Evolutionary conservation across 441 rosid genomes (phyloP).

Genomic region (Capsella rubella): DNA sequence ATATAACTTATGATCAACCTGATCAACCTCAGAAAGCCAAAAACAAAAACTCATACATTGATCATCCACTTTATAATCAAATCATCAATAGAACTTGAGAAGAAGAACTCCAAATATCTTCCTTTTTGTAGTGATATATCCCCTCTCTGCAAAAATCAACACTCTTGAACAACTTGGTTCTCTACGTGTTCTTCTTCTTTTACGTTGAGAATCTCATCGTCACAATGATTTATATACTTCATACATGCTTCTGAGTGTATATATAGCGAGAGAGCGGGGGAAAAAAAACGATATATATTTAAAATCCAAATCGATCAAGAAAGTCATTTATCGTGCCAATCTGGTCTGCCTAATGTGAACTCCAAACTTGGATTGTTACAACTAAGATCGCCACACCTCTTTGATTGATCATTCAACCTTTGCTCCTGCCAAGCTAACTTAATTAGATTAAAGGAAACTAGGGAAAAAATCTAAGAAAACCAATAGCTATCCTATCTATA

Average conservation of each 20-base stretch:
- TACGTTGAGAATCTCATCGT: conserved; percentile 21
- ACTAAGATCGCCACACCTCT: conserved; percentile 51
- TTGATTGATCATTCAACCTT: conserved; percentile 33
- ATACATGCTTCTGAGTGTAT: conserved; percentile 20
- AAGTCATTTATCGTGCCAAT: conserved; percentile 65
- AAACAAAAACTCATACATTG: conserved; percentile 37
- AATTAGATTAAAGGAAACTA: neutral
- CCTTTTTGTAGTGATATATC: neutral
- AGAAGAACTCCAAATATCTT: conserved; percentile 40
- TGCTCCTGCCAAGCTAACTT: conserved; percentile 31
- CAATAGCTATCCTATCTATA: neutral
- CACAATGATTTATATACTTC: conserved; percentile 31
- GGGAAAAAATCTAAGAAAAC: neutral
- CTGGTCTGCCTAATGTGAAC: conserved; percentile 83
- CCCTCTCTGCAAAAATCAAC: conserved; percentile 33
- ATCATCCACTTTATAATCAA: conserved; percentile 32
- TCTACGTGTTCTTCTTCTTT: conserved; percentile 29
- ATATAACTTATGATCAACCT: conserved; percentile 27
- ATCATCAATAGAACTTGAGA: conserved; percentile 35
- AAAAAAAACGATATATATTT: neutral
- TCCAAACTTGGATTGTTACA: conserved; percentile 74
- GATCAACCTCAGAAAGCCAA: conserved; percentile 27
- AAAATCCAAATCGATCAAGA: conserved; percentile 30
- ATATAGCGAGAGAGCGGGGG: neutral
- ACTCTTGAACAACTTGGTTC: conserved; percentile 21